These are phyloP conservation scores for Solanum sejunctum DNA, from an alignment of 257 asterid species.

Conservation along the genomic window DNA sequence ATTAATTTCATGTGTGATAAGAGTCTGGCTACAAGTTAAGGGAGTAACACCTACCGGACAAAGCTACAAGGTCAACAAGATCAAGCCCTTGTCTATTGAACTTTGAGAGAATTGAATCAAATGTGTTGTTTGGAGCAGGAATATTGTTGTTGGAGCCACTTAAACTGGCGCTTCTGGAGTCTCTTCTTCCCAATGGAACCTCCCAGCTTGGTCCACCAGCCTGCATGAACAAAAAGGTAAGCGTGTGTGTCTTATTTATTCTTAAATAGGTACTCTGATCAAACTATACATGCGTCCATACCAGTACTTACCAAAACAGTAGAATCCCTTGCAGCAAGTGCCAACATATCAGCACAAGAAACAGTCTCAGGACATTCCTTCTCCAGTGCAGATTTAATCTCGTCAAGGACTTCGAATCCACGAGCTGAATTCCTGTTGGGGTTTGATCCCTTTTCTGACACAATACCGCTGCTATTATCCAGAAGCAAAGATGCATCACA, in stretches of 20 bases:
- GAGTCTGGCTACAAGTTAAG: neutral
- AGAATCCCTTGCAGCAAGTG: slow-evolving; percentile 84
- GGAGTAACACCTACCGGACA: slow-evolving; percentile 38
- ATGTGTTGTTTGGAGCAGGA: slow-evolving; percentile 89
- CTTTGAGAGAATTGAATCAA: slow-evolving; percentile 67
- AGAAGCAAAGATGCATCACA: slow-evolving; percentile 87
- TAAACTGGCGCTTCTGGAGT: slow-evolving; percentile 66
- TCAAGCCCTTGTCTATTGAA: slow-evolving; percentile 58
- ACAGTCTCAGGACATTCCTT: slow-evolving; percentile 72
- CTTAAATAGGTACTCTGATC: neutral
- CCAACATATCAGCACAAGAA: slow-evolving; percentile 80
- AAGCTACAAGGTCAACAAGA: slow-evolving; percentile 62
- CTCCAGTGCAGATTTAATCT: slow-evolving; percentile 73
- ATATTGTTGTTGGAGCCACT: slow-evolving; percentile 82
- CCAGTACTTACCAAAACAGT: slow-evolving; percentile 43
- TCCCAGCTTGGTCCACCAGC: slow-evolving; percentile 83
- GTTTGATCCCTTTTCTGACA: slow-evolving; percentile 54
- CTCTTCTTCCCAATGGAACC: slow-evolving; percentile 84
- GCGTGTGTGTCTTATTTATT: neutral
- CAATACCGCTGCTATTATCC: slow-evolving; percentile 39
- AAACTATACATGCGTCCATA: neutral
- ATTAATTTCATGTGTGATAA: neutral
- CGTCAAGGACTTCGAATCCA: slow-evolving; percentile 77
- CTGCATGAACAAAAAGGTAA: slow-evolving; percentile 13
- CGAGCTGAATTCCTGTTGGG: slow-evolving; percentile 78